These are phyloP conservation scores for Aspergillus proliferans DNA, from an alignment of 2,329 filamentous ascomycete genomes.

Conservation along the genomic window DNA sequence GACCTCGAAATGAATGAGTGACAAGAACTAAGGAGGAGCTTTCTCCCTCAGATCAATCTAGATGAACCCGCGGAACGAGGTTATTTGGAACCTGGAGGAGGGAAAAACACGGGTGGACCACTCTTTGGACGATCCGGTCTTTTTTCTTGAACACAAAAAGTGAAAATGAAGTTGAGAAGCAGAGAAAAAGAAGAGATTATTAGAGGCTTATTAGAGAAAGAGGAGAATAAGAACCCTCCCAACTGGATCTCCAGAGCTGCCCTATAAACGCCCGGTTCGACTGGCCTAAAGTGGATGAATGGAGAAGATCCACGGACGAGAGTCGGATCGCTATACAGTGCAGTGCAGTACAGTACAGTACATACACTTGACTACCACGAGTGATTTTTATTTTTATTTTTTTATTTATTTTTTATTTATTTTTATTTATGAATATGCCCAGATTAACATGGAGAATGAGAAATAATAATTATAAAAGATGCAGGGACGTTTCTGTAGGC, in stretches of 20 bases:
- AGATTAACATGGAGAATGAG: background rate
- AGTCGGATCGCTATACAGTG: background rate
- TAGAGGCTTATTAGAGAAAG: constrained; percentile 4
- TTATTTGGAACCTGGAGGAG: background rate
- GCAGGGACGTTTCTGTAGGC: too few relatives aligned
- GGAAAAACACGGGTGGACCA: background rate
- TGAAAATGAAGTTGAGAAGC: constrained; percentile 1
- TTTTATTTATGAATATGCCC: background rate
- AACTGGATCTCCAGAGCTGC: constrained; percentile 10
- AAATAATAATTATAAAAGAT: background rate
- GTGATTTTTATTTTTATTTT: background rate
- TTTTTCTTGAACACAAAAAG: constrained; percentile 1
- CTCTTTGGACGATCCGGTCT: background rate
- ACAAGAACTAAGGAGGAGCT: constrained; percentile 3
- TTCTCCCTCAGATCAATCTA: constrained; percentile 3
- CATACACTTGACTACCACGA: background rate
- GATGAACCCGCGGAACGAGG: background rate
- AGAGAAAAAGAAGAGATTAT: constrained; percentile 1
- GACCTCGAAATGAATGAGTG: background rate
- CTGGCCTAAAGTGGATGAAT: too few relatives aligned
- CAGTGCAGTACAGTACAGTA: background rate
- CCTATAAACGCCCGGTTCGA: background rate
- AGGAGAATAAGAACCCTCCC: constrained; percentile 1
- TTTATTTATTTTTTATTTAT: background rate
- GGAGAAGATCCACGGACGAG: too few relatives aligned